Evolutionary conservation across 1,139 yeast species (phyloP).

Genomic region (Blastobotrys aristatus): DNA sequence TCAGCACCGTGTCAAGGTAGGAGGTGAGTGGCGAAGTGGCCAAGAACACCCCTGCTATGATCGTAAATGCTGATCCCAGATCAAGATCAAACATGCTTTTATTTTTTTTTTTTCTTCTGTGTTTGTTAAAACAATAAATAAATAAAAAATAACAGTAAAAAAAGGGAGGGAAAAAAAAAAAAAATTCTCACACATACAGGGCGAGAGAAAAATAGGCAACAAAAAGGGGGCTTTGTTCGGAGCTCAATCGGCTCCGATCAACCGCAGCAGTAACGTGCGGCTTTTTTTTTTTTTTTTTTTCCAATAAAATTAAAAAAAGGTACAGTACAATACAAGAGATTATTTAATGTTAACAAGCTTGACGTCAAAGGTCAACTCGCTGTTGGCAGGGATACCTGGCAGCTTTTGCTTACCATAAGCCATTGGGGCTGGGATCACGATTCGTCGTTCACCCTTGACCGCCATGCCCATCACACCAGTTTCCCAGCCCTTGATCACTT

Average conservation of each 20-base stretch:
- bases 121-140: too few species aligned
- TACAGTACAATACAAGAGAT: neutral
- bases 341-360: constrained; percentile 88
- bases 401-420: constrained; percentile 92
- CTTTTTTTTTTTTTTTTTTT: too few species aligned
- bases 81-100: constrained; percentile 1
- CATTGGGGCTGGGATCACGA: constrained; percentile 90
- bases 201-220: too few species aligned
- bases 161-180: too few species aligned
- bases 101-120: too few species aligned
- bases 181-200: too few species aligned
- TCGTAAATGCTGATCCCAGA: constrained; percentile 6
- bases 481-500: constrained; percentile 98
- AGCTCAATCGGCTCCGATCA: too few species aligned
- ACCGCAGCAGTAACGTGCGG: too few species aligned
- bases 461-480: constrained; percentile 98
- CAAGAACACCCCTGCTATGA: constrained; percentile 14
- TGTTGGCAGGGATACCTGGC: constrained; percentile 97
- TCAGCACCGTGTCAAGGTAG: constrained; percentile 74
- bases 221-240: too few species aligned
- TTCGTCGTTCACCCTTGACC: constrained; percentile 98
- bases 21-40: constrained; percentile 66
- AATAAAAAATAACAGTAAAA: too few species aligned
- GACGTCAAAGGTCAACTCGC: constrained; percentile 92
- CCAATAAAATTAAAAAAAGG: too few species aligned